Evolutionary conservation across 345 rosid species (phyloP), one percentile per base, ranked within the genome.

Genomic region (Acer negundo): DNA sequence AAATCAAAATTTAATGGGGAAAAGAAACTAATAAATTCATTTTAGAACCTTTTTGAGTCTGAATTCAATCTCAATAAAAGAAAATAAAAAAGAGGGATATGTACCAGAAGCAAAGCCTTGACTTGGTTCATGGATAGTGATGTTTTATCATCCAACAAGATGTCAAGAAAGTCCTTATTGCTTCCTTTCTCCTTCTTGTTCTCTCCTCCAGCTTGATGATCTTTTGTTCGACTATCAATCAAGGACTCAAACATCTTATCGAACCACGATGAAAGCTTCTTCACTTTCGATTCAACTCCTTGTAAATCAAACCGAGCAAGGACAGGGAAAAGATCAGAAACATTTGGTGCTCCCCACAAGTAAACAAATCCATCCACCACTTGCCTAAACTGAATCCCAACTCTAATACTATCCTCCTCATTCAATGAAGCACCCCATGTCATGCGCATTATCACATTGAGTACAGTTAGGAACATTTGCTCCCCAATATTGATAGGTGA

Each of bases 281-380:
- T 77, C 61, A 75, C 77, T 38, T 78, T 75, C 47, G 61, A 85
- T 80, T 72, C 78, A 76, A 90, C 71, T 6, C 96, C 92, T 19
- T 90, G 94, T 23, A 86, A 80, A 79, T 90, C 90, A 20, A 92
- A 92, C 63, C 87, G 74, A 0, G 86, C 84, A 55, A 88, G 77
- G 2, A 59, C 26, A 0, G 91, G 92, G 47, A 87, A 84, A 51
- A 91, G 58, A 49, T 90, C 92, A 1, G 92, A 89, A 47, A 89
- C 42, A 20, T 88, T 90, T 10, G 87, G 89, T 67, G 62, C 73
- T 65, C 89, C 93, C 38, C 81, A 15, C 63, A 88, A 53, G 0
- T 58, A 84, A 4, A 82, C 62, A 44, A 83, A 70, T 51, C 77
- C 88, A 0, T 63, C 65, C 16, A 78, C 79, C 31, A 82, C 68